A percentile compares a stretch with the other conserved stretches of the same genome.
Conservation (phyloP, 441 rosid species). For the Macaranga tanarius region DNA sequence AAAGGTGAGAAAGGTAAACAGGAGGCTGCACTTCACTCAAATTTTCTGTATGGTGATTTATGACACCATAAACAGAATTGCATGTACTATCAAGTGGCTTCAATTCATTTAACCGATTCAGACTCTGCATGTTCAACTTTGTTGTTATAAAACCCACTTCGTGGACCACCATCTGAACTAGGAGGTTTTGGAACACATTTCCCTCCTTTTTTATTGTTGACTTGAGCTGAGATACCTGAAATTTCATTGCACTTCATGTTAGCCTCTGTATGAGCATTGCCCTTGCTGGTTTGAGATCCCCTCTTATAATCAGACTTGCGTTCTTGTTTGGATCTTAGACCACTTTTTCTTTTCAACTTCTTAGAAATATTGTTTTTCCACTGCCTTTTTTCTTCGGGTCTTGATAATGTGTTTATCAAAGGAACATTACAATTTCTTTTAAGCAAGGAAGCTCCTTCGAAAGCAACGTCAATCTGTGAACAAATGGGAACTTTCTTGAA, state of each 20-base stretch:
- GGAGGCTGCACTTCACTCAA: slow-evolving; percentile 25
- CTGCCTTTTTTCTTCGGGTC: slow-evolving; percentile 29
- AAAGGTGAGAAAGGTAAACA: slow-evolving; percentile 36
- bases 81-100: slow-evolving; percentile 16
- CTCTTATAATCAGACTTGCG: slow-evolving; percentile 22
- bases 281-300: slow-evolving; percentile 30
- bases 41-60: slow-evolving; percentile 13
- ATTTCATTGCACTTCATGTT: slow-evolving; percentile 6
- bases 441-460: slow-evolving; percentile 24
- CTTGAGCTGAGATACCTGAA: not conserved
- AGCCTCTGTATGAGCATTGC: slow-evolving; percentile 14
- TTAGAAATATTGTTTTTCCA: slow-evolving; percentile 29
- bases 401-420: slow-evolving; percentile 20
- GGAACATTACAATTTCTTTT: slow-evolving; percentile 30
- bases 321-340: slow-evolving; percentile 32
- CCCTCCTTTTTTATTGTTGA: slow-evolving; percentile 16
- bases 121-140: slow-evolving; percentile 21
- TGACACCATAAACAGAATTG: slow-evolving; percentile 20
- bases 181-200: slow-evolving; percentile 12
- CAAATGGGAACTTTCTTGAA: slow-evolving; percentile 22
- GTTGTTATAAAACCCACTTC: slow-evolving; percentile 17
- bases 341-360: slow-evolving; percentile 37
- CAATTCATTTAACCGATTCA: slow-evolving; percentile 25
- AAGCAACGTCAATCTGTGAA: slow-evolving; percentile 19
- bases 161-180: not conserved